phyloP scores from a whole-genome alignment of 768 basidiomycete species.

The Neoboletus magnificus region DNA sequence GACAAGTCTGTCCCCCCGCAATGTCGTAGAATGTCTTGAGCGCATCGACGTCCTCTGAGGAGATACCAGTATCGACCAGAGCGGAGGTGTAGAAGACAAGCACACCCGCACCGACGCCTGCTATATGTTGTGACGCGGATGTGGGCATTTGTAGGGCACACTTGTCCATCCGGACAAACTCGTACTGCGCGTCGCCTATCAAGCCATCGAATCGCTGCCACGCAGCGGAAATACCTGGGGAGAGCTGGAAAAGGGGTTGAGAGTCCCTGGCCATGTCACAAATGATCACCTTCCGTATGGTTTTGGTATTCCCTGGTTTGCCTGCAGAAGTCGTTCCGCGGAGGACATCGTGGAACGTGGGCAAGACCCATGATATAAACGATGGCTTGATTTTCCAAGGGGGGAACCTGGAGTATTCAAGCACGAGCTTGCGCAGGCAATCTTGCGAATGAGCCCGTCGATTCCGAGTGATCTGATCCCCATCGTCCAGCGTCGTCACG shows the following conservation, averaged over 20 bases:
- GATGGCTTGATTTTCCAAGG: conserved; percentile 1
- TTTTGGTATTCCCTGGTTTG: neutral
- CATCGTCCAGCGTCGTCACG: conserved; percentile 5
- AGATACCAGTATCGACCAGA: neutral
- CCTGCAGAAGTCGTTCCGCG: neutral
- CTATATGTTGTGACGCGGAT: neutral
- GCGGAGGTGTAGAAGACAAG: neutral
- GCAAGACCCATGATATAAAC: neutral
- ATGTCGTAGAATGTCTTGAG: neutral
- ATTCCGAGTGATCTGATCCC: neutral
- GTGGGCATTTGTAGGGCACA: neutral
- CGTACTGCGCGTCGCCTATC: neutral
- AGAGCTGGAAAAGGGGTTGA: neutral
- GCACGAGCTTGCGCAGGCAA: neutral
- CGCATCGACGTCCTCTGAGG: neutral
- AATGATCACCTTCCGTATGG: neutral
- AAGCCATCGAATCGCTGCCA: neutral
- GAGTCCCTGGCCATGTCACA: neutral
- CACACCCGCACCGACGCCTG: neutral
- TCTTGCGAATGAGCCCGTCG: neutral
- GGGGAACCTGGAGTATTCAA: neutral
- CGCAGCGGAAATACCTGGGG: neutral
- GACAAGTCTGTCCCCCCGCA: neutral
- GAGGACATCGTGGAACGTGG: neutral
- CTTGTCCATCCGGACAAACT: neutral